Evolutionary conservation across 139 green algal species (phyloP).

Genomic region (Ulvella scutata): DNA sequence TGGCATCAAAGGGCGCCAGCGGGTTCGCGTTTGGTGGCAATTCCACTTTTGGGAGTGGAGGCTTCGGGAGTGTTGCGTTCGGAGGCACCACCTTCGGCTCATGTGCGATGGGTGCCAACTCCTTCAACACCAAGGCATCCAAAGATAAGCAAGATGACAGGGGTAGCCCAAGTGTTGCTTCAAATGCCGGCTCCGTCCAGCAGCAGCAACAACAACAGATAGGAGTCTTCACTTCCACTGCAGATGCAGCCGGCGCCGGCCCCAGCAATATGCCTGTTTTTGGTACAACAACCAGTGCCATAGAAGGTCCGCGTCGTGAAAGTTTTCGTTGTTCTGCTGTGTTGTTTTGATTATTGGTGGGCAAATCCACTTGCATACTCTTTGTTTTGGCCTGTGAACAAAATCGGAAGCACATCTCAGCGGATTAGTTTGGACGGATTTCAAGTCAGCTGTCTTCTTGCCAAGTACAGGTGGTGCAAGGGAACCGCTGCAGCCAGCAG

Average conservation of each 20-base stretch:
- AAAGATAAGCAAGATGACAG: neutral
- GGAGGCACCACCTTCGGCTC: neutral
- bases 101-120: neutral
- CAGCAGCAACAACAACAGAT: too few relatives aligned
- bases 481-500: too few relatives aligned
- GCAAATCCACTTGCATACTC: too few relatives aligned
- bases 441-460: too few relatives aligned
- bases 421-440: too few relatives aligned
- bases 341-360: too few relatives aligned
- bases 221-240: neutral
- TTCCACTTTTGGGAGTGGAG: neutral
- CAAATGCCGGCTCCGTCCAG: neutral
- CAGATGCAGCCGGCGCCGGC: neutral
- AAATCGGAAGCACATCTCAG: too few relatives aligned
- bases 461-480: too few relatives aligned
- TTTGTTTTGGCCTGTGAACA: too few relatives aligned
- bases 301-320: too few relatives aligned
- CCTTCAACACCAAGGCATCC: neutral
- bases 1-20: neutral
- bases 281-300: neutral
- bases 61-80: neutral
- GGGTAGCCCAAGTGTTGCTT: neutral
- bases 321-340: too few relatives aligned
- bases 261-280: neutral
- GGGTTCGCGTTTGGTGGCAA: neutral